phyloP scores from a whole-genome alignment of 345 rosid species.

The Eucalyptus urophylla region DNA sequence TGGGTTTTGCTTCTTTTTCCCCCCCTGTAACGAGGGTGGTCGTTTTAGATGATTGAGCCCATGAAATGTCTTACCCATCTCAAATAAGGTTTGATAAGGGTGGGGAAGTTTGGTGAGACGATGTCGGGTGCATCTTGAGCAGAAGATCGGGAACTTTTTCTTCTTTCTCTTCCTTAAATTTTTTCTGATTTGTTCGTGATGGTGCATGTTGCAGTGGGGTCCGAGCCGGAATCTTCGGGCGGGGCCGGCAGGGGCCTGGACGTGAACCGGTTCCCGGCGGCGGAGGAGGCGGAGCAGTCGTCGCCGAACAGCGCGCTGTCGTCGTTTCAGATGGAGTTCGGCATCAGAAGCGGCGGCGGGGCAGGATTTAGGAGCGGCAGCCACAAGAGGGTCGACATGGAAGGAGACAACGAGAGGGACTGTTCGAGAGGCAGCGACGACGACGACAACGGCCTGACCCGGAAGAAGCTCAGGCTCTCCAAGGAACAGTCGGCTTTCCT shows the following conservation, averaged over 20 bases:
- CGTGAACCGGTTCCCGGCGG: slow-evolving; percentile 28
- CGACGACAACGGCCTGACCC: slow-evolving; percentile 75
- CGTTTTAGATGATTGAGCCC: not conserved
- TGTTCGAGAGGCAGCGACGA: slow-evolving; percentile 75
- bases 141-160: not conserved
- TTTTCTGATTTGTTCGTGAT: not conserved
- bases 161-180: not conserved
- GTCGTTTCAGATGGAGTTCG: slow-evolving; percentile 77
- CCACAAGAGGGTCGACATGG: slow-evolving; percentile 30
- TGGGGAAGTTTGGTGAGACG: not conserved
- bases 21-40: not conserved
- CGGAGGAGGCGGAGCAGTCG: slow-evolving; percentile 34
- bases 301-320: slow-evolving; percentile 82
- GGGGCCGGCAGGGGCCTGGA: slow-evolving; percentile 23
- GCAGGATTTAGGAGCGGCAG: slow-evolving; percentile 1
- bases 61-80: not conserved
- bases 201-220: slow-evolving; percentile 1
- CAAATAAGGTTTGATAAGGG: not conserved
- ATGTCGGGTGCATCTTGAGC: not conserved
- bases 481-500: slow-evolving; percentile 96
- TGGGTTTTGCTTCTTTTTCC: not conserved
- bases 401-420: slow-evolving; percentile 39
- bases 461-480: slow-evolving; percentile 95
- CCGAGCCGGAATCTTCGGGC: slow-evolving; percentile 25
- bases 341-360: slow-evolving; percentile 29